These are phyloP conservation scores for Acrocalymma vagum DNA, from an alignment of 2,329 filamentous ascomycete species.

Conservation along the genomic window DNA sequence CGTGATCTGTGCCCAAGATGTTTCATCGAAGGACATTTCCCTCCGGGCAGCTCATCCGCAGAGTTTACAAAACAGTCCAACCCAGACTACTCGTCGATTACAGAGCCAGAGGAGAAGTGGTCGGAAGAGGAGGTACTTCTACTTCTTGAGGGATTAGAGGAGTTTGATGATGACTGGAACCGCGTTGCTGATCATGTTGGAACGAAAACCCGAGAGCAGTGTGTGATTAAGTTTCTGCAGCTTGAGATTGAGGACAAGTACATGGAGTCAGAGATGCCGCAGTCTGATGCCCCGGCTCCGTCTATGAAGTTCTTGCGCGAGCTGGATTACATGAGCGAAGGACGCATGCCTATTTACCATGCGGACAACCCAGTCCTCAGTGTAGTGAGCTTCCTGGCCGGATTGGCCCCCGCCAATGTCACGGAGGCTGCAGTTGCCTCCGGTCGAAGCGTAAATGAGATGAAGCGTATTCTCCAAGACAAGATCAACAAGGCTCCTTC, in stretches of 20 bases:
- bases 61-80: slow-evolving; percentile 93
- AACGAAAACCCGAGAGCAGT: slow-evolving; percentile 92
- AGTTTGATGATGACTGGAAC: slow-evolving; percentile 95
- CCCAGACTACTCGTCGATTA: slow-evolving; percentile 77
- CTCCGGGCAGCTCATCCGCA: slow-evolving; percentile 76
- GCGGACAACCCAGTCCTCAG: slow-evolving; percentile 97
- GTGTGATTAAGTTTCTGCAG: slow-evolving; percentile 94
- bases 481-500: slow-evolving; percentile 72
- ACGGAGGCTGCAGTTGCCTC: slow-evolving; percentile 81
- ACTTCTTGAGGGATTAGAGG: slow-evolving; percentile 88
- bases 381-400: slow-evolving; percentile 91
- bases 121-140: slow-evolving; percentile 88
- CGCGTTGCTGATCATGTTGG: slow-evolving; percentile 91
- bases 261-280: slow-evolving; percentile 78
- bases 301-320: slow-evolving; percentile 47
- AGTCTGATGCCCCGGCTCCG: slow-evolving; percentile 54
- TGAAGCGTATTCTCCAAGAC: slow-evolving; percentile 80
- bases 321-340: slow-evolving; percentile 73
- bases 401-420: slow-evolving; percentile 87
- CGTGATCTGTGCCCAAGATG: slow-evolving; percentile 93
- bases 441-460: slow-evolving; percentile 84
- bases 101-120: slow-evolving; percentile 89
- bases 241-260: slow-evolving; percentile 98
- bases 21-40: slow-evolving; percentile 84
- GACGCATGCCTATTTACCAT: slow-evolving; percentile 87